Evolutionary conservation across 176 grass and related monocot genomes (phyloP).

Genomic region (Miscanthus lutarioriparius): DNA sequence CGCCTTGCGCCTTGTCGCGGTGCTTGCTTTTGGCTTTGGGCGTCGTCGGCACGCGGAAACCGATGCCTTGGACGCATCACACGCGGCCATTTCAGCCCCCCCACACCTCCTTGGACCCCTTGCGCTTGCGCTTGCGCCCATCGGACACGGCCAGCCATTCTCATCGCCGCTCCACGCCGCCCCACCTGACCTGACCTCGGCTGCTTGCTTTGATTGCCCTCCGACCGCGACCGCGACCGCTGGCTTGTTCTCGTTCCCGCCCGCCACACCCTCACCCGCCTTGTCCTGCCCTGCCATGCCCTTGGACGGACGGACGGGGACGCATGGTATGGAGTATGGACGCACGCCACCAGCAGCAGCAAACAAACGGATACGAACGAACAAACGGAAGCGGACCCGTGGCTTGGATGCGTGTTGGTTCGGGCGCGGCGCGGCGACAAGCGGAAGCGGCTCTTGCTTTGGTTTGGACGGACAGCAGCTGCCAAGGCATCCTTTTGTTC

Average conservation of each 20-base stretch:
- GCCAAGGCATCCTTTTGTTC: slow-evolving; percentile 10
- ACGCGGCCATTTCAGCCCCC: background rate
- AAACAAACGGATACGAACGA: background rate
- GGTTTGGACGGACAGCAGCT: background rate
- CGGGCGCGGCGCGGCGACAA: background rate
- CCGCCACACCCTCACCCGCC: background rate
- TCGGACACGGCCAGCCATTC: background rate
- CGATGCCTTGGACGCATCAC: slow-evolving; percentile 41
- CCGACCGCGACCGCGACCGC: background rate
- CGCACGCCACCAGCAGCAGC: background rate
- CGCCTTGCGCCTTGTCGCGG: background rate
- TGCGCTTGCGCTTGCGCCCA: background rate
- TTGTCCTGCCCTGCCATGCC: background rate
- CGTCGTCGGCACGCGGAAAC: background rate
- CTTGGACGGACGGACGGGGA: background rate
- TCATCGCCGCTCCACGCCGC: too few relatives aligned
- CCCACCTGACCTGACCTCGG: background rate
- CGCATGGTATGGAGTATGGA: background rate
- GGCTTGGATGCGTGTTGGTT: too few relatives aligned
- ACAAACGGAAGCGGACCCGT: background rate
- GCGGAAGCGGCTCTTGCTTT: background rate
- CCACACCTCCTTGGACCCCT: background rate
- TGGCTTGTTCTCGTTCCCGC: background rate
- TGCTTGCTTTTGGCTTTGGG: background rate
- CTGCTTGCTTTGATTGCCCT: background rate